phyloP scores from a whole-genome alignment of 73 alveolate species.

The Paraurostyla sp. region DNA sequence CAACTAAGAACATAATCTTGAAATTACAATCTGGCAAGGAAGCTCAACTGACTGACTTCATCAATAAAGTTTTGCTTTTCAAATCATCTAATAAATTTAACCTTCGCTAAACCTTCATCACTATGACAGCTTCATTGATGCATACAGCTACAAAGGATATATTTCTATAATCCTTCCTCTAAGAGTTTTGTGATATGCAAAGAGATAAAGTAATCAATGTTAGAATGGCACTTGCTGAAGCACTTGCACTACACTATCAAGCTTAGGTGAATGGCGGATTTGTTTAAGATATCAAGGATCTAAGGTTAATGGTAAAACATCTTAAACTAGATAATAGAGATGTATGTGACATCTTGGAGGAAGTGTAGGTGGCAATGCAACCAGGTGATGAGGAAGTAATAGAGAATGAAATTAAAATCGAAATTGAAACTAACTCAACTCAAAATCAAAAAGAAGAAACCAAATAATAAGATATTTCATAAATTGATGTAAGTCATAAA shows the following conservation, averaged over 20 bases:
- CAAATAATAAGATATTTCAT: not conserved
- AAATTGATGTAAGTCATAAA: not conserved
- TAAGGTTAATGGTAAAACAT: not conserved
- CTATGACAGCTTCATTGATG: slow-evolving; percentile 53
- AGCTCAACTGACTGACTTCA: not conserved
- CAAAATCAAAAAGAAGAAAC: too few species aligned
- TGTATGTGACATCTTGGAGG: slow-evolving; percentile 23
- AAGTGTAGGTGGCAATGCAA: not conserved
- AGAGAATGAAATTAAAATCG: not conserved
- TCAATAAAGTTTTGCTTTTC: slow-evolving; percentile 20
- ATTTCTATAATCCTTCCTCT: slow-evolving; percentile 36
- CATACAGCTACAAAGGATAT: not conserved
- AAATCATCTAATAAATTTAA: slow-evolving; percentile 41
- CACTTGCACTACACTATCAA: not conserved
- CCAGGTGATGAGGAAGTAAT: not conserved
- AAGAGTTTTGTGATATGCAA: not conserved
- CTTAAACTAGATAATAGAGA: slow-evolving; percentile 9
- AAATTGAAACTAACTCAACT: not conserved
- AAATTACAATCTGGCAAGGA: slow-evolving; percentile 11
- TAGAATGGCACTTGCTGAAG: slow-evolving; percentile 49
- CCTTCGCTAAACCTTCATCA: slow-evolving; percentile 49
- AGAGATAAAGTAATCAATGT: slow-evolving; percentile 67
- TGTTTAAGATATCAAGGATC: not conserved
- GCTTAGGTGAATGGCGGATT: not conserved
- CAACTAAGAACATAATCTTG: slow-evolving; percentile 1